phyloP scores from a whole-genome alignment of 495 filamentous ascomycete species.

The Talaromyces wortmannii region DNA sequence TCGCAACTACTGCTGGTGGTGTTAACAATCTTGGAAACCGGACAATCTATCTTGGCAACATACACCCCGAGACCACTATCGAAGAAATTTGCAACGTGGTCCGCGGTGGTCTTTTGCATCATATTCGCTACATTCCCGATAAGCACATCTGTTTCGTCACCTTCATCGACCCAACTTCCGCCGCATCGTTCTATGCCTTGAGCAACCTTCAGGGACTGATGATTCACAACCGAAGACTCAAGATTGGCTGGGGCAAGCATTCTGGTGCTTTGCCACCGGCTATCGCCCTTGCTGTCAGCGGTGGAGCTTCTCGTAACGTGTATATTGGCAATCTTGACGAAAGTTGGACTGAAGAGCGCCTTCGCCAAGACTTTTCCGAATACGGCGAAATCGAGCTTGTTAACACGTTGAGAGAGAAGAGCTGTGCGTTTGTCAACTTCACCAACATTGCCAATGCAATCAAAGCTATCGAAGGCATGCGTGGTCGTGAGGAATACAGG shows the following conservation, averaged over 20 bases:
- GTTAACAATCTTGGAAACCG: conserved; percentile 96
- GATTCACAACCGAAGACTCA: conserved; percentile 96
- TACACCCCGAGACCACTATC: conserved; percentile 96
- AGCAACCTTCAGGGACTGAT: conserved; percentile 96
- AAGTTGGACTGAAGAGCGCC: conserved; percentile 90
- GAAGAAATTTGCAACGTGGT: conserved; percentile 99
- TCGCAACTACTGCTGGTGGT: conserved; percentile 91
- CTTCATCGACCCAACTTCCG: conserved; percentile 97
- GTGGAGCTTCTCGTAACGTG: conserved; percentile 89
- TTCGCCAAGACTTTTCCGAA: conserved; percentile 95
- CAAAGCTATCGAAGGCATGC: conserved; percentile 95
- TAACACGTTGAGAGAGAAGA: conserved; percentile 95
- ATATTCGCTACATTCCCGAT: conserved; percentile 98
- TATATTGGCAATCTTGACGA: conserved; percentile 98
- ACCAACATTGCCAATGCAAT: conserved; percentile 99
- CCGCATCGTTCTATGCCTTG: conserved; percentile 94
- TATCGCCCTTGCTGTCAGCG: conserved; percentile 92
- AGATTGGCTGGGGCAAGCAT: conserved; percentile 99
- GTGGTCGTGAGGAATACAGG: conserved; percentile 90
- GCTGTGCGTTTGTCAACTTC: conserved; percentile 98
- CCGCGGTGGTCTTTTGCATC: conserved; percentile 85
- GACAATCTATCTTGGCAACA: conserved; percentile 97
- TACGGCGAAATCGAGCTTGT: conserved; percentile 98
- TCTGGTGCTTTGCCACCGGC: conserved; percentile 94
- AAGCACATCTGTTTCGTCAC: conserved; percentile 99